A percentile compares a stretch with the other conserved stretches of the same genome.
phyloP scores from a whole-genome alignment of 495 filamentous ascomycete genomes.

The Cudoniella acicularis region DNA sequence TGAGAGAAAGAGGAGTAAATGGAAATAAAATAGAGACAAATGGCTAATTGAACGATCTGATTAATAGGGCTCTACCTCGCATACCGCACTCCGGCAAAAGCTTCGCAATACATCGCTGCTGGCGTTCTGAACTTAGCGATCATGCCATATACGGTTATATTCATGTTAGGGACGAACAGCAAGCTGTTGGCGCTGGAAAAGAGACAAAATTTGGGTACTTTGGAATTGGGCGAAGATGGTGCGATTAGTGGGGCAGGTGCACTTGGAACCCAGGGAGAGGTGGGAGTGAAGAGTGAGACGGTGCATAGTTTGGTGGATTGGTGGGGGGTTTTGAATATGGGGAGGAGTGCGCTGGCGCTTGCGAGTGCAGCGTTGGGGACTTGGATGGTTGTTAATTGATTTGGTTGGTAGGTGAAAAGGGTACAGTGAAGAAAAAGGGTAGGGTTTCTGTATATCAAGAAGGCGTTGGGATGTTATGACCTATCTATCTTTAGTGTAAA shows the following conservation, averaged over 20 bases:
- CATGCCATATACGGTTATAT: slow-evolving; percentile 43
- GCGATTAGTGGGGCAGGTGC: too few species aligned
- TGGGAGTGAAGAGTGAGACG: slow-evolving; percentile 32
- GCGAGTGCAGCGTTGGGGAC: neutral
- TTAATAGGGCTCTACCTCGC: too few species aligned
- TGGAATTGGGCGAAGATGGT: slow-evolving; percentile 21
- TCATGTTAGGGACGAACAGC: slow-evolving; percentile 41
- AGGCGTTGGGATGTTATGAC: too few species aligned
- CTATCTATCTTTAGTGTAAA: too few species aligned
- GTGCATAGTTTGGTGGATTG: slow-evolving; percentile 43
- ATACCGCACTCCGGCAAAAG: neutral
- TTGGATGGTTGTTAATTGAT: neutral
- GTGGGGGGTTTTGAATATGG: slow-evolving; percentile 51
- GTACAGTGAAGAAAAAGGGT: neutral
- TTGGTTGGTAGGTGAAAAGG: neutral
- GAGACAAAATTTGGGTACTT: slow-evolving; percentile 24
- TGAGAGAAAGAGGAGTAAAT: neutral
- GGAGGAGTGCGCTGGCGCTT: slow-evolving; percentile 30
- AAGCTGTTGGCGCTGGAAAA: slow-evolving; percentile 29
- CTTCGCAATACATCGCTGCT: neutral
- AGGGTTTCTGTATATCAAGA: too few species aligned
- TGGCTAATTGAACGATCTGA: too few species aligned
- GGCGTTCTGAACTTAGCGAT: slow-evolving; percentile 21
- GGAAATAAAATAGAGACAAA: neutral
- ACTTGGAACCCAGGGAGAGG: too few species aligned